A percentile compares a stretch with the other conserved stretches of the same genome.
phyloP scores from a whole-genome alignment of 257 asterid species.

The Perilla frutescens region DNA sequence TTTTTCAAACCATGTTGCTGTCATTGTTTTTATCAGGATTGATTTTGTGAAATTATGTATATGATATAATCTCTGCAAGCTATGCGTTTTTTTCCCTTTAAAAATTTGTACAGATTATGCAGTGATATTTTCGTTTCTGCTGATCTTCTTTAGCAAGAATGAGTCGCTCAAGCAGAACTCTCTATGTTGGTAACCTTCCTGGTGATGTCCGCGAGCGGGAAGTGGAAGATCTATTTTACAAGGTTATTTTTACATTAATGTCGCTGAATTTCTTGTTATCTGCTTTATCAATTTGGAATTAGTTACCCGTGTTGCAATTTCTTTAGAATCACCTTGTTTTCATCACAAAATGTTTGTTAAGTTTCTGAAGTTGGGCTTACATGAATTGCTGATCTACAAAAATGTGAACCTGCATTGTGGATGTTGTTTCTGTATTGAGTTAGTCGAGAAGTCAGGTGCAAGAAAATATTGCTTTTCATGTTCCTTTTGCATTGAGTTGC shows the following conservation, averaged over 20 bases:
- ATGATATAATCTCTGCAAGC: neutral
- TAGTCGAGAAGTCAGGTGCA: slow-evolving; percentile 2
- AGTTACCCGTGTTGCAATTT: neutral
- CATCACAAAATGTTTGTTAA: neutral
- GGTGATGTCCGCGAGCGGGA: slow-evolving; percentile 97
- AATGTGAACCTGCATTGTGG: neutral
- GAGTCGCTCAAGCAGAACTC: slow-evolving; percentile 98
- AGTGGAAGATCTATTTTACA: slow-evolving; percentile 94
- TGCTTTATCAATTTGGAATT: neutral
- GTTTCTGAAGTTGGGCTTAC: slow-evolving; percentile 7
- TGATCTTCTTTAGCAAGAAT: slow-evolving; percentile 49
- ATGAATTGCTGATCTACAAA: neutral
- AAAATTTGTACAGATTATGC: neutral
- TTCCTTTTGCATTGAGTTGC: neutral
- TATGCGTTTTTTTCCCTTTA: neutral
- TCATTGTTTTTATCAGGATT: neutral
- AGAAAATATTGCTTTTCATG: neutral
- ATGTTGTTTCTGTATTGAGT: neutral
- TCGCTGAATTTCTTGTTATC: neutral
- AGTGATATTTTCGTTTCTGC: neutral
- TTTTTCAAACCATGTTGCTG: neutral
- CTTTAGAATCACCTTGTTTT: neutral
- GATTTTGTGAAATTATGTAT: neutral
- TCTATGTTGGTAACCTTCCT: slow-evolving; percentile 97
- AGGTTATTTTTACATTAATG: slow-evolving; percentile 49